phyloP scores from a whole-genome alignment of 169 alveolate genomes.

The Cyclospora cayetanensis region DNA sequence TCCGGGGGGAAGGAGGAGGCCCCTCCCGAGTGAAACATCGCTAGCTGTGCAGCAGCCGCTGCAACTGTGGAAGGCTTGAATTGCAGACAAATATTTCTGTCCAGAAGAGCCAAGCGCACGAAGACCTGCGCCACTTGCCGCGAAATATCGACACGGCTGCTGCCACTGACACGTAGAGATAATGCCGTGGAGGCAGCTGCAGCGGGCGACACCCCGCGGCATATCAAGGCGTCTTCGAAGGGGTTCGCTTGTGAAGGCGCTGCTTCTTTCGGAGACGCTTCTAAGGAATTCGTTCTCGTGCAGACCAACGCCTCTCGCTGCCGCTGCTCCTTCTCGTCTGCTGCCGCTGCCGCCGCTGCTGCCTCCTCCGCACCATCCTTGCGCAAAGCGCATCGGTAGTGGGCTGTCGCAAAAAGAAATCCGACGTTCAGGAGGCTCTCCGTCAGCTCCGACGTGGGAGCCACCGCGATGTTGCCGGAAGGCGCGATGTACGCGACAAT shows the following conservation, averaged over 20 bases:
- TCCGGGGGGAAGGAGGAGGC: slow-evolving; percentile 39
- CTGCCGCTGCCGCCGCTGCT: neutral
- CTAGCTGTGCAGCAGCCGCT: slow-evolving; percentile 52
- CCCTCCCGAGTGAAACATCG: slow-evolving; percentile 34
- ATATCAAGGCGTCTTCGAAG: neutral
- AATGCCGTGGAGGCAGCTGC: neutral
- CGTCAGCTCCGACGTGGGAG: slow-evolving; percentile 52
- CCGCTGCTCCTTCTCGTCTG: neutral
- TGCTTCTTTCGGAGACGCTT: neutral
- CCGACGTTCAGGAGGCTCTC: slow-evolving; percentile 61
- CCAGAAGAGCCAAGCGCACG: slow-evolving; percentile 43
- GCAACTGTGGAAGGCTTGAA: slow-evolving; percentile 60
- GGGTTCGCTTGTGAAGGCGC: neutral
- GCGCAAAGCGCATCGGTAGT: neutral
- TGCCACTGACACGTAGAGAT: slow-evolving; percentile 55
- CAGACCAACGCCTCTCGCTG: neutral
- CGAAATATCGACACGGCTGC: slow-evolving; percentile 43
- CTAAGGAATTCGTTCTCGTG: neutral
- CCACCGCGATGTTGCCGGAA: slow-evolving; percentile 45
- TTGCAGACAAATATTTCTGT: slow-evolving; percentile 26
- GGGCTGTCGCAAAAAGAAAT: slow-evolving; percentile 19
- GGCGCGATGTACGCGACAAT: slow-evolving; percentile 56
- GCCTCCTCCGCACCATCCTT: neutral
- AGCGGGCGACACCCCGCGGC: neutral
- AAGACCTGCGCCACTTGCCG: slow-evolving; percentile 56